Evolutionary conservation across 768 basidiomycete species (phyloP), one percentile per base, ranked within the genome.

Genomic region (Lactifluus pinguis): DNA sequence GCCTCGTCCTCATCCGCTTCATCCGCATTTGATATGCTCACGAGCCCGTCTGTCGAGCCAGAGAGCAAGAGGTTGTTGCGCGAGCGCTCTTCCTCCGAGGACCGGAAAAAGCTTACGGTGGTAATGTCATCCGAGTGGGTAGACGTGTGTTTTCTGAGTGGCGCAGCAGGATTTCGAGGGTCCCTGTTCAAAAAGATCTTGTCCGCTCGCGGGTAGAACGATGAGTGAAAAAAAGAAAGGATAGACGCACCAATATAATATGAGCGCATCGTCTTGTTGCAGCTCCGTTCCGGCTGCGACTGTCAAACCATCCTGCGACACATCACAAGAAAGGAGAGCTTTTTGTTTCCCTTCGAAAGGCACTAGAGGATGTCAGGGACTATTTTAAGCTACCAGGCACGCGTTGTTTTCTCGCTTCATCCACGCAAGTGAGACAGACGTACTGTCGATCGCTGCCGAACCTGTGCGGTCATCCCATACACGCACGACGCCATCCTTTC

Each of bases 41-140:
- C 70, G 19, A 97, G 75, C 2, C 94, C 94, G 65, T 98, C 94
- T 0, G 91, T 83, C 0, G 91, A 92, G 0, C 83, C 83, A 6
- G 92, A 91, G n/a, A 95, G 78, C 5, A 95, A 70, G 36, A 84
- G 59, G 11, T 47, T 21, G 38, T 56, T 53, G 48, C 38, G 38
- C 1, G 57, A 50, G 1, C 55, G 36, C n/a, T 53, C 25, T 2
- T 25, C 25, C 25, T 25, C 10, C 11, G 64, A 41, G 39, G 63
- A 61, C 17, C 48, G 53, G 62, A 52, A 67, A 75, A 73, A 89
- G 55, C 81, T 80, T 0, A 95, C 72, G 5, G 82, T 77, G 0
- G 94, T 95, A 59, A 98, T 83, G 68, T 98, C 94, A 72, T 98
- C 94, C 3, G 93, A 95, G 69, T 98, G 94, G 0, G 92, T 92